Base-by-base conservation (phyloP, 2,329 filamentous ascomycete genomes). In the Penicillium sp. region DNA sequence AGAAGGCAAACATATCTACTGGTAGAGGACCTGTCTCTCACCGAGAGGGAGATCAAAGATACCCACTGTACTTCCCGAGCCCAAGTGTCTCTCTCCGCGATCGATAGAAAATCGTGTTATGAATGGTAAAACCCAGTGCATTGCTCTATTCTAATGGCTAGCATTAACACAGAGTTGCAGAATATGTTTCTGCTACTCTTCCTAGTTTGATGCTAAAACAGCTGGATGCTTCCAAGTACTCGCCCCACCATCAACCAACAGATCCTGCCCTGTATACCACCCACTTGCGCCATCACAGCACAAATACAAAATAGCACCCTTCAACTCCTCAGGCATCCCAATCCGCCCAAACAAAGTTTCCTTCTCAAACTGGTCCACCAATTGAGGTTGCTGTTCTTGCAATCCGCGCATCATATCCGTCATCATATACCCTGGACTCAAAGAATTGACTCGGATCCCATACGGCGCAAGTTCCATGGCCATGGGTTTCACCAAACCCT, bases 361-460 rank as follows among this genome's bases (percentile, higher is more conserved):
- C 45, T 59, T 58, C 46, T 65, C 53, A 43, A 65, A 64, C 51
- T 65, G 61, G 29, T 56, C 42, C 35, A 61, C 56, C 45, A 66
- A 48, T 27, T 58, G 47, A 14, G 62, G 63, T 54, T 62, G 59
- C 41, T 59, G 15, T 23, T 42, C 29, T 48, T 63, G 54, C 49
- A 62, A 48, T 25, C 22, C 51, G 44, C 35, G 46, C 59, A 64
- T 65, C 64, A 65, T 65, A 45, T 63, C 63, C 33, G 69, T 69
- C 61, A 63, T 58, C 56, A 66, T 68, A 26, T 57, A 62, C 25
- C 69, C 69, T 3, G 69, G 69, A 51, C 58, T 63, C 6, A 72
- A 51, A 37, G 57, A 63, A 57, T 72, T 72, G 54, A 71, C 68
- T 22, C 68, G 62, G 46, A 72, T 71, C 8, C 64, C 64, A 52